phyloP scores from a whole-genome alignment of 2,329 filamentous ascomycete species.

The Penicillium janthinellum region DNA sequence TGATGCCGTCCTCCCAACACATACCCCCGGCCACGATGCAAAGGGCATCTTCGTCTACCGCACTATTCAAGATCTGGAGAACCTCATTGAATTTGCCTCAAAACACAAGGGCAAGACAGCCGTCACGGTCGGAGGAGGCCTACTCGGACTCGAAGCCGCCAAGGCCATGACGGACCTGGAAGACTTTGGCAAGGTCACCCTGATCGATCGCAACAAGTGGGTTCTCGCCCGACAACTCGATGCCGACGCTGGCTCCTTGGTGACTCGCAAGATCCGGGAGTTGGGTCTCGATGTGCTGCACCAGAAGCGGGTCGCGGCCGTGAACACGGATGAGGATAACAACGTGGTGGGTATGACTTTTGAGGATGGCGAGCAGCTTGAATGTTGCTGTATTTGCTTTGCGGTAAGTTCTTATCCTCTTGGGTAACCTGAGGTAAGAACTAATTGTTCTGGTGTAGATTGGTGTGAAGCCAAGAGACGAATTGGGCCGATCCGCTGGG shows the following conservation, averaged over 20 bases:
- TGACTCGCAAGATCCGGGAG: slow-evolving; percentile 76
- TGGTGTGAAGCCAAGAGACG: slow-evolving; percentile 78
- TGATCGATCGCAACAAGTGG: slow-evolving; percentile 83
- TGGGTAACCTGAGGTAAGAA: not conserved
- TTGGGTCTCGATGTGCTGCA: slow-evolving; percentile 79
- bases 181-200: slow-evolving; percentile 70
- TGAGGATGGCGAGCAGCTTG: slow-evolving; percentile 75
- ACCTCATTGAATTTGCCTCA: slow-evolving; percentile 72
- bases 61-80: slow-evolving; percentile 78
- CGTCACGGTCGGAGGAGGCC: slow-evolving; percentile 78
- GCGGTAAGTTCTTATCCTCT: slow-evolving; percentile 52
- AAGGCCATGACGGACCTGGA: slow-evolving; percentile 89
- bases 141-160: slow-evolving; percentile 84
- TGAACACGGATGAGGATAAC: slow-evolving; percentile 68
- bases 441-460: slow-evolving; percentile 52
- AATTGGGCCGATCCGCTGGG: slow-evolving; percentile 69
- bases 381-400: slow-evolving; percentile 82
- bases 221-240: slow-evolving; percentile 82
- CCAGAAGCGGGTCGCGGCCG: slow-evolving; percentile 71
- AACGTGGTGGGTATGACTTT: slow-evolving; percentile 74
- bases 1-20: slow-evolving; percentile 71
- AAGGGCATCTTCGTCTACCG: slow-evolving; percentile 87
- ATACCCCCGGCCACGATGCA: slow-evolving; percentile 76
- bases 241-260: slow-evolving; percentile 75
- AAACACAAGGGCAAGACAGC: slow-evolving; percentile 68